Evolutionary conservation across 768 basidiomycete genomes (phyloP).

Genomic region (Arthromyces matolae): DNA sequence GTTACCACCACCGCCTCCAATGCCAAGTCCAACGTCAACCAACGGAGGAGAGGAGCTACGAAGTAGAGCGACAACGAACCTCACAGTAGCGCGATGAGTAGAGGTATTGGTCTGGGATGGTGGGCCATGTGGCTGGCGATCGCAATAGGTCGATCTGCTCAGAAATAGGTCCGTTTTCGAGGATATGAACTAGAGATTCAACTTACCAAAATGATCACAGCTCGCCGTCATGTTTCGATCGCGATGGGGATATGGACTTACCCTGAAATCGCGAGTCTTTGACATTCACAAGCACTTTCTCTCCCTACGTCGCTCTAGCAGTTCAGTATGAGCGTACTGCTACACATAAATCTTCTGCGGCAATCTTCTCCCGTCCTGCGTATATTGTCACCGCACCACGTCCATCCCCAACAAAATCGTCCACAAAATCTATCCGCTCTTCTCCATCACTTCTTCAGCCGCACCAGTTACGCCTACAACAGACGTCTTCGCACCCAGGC

Average conservation of each 20-base stretch:
- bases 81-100: slow-evolving; percentile 19
- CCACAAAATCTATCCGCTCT: slow-evolving; percentile 5
- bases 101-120: no score
- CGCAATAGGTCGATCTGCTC: no score
- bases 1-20: slow-evolving; percentile 1
- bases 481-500: background rate
- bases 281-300: slow-evolving; percentile 6
- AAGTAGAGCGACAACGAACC: no score
- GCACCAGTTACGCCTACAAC: slow-evolving; percentile 5
- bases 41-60: slow-evolving; percentile 18
- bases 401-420: slow-evolving; percentile 5
- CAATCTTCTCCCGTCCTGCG: slow-evolving; percentile 15
- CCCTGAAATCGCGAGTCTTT: no score
- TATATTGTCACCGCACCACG: slow-evolving; percentile 14
- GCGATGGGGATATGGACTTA: slow-evolving; percentile 8
- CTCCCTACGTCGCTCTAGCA: slow-evolving; percentile 16
- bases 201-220: no score
- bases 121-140: no score
- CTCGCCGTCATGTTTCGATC: slow-evolving; percentile 1
- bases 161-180: no score
- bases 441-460: slow-evolving; percentile 5
- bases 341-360: background rate
- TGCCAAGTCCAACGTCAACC: slow-evolving; percentile 18
- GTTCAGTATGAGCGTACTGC: slow-evolving; percentile 14
- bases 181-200: no score